These are phyloP conservation scores for Vanderwaltozyma yarrowii DNA, from an alignment of 805 yeast species.

Conservation along the genomic window DNA sequence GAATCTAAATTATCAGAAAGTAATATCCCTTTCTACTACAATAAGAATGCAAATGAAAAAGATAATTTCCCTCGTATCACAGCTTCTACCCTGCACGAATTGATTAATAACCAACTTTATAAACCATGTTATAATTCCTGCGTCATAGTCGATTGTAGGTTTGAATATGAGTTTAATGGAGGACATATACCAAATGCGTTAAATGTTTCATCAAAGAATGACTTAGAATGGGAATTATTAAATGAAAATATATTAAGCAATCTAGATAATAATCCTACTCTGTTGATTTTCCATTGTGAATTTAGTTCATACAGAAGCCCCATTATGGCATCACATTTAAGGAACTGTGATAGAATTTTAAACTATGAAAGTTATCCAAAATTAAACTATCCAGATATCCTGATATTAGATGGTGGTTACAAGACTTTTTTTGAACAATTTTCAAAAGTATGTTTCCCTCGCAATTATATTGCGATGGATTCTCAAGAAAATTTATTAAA, in stretches of 20 bases:
- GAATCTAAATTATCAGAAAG: slow-evolving; percentile 23
- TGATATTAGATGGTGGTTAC: slow-evolving; percentile 87
- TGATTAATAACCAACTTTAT: slow-evolving; percentile 29
- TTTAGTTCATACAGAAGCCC: slow-evolving; percentile 94
- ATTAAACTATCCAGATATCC: slow-evolving; percentile 78
- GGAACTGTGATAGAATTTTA: slow-evolving; percentile 69
- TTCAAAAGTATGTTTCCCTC: slow-evolving; percentile 57
- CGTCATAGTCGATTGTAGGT: slow-evolving; percentile 76
- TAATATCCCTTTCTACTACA: slow-evolving; percentile 40
- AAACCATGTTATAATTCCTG: slow-evolving; percentile 43
- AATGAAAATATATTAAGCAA: slow-evolving; percentile 5
- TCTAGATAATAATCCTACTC: slow-evolving; percentile 18
- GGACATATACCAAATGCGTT: slow-evolving; percentile 85
- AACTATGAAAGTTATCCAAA: slow-evolving; percentile 72
- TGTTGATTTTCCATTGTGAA: slow-evolving; percentile 89
- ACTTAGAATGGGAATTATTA: slow-evolving; percentile 50
- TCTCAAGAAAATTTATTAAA: slow-evolving; percentile 24
- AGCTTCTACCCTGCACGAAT: slow-evolving; percentile 33
- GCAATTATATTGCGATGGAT: slow-evolving; percentile 77
- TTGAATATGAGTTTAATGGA: slow-evolving; percentile 83
- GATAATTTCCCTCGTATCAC: slow-evolving; percentile 43
- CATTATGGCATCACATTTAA: slow-evolving; percentile 72
- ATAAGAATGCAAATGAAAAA: slow-evolving; percentile 29
- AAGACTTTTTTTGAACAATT: slow-evolving; percentile 57
- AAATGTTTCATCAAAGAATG: slow-evolving; percentile 62